Percentiles rank a stretch among this genome's conserved stretches.
phyloP scores from a whole-genome alignment of 139 green algal genomes.

The Zygnema circumcarinatum region DNA sequence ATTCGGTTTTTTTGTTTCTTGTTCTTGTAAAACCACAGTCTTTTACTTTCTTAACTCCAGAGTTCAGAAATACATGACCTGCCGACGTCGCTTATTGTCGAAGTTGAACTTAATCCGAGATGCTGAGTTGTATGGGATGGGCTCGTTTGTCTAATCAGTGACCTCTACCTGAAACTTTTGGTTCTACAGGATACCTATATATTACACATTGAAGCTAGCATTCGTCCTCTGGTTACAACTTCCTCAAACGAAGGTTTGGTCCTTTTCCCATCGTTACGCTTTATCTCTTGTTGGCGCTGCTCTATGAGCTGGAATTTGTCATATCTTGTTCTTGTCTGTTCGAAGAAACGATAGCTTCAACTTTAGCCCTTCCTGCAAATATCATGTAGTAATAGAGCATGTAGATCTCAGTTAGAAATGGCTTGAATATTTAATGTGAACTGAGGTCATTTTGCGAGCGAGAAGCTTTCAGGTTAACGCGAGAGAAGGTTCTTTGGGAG shows the following conservation, averaged over 20 bases:
- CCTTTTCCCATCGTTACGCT: background rate
- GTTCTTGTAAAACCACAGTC: background rate
- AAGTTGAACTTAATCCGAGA: too few species aligned
- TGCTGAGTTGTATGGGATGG: too few species aligned
- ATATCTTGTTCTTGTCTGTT: background rate
- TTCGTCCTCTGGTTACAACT: slow-evolving; percentile 63
- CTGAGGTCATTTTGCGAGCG: too few species aligned
- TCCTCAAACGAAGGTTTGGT: slow-evolving; percentile 52
- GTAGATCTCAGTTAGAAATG: background rate
- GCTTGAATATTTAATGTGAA: background rate
- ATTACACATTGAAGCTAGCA: slow-evolving; percentile 59
- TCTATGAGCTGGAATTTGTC: background rate
- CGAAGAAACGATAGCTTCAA: too few species aligned
- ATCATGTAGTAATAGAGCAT: too few species aligned
- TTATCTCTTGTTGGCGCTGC: background rate
- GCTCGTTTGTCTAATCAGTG: too few species aligned
- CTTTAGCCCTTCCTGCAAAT: too few species aligned
- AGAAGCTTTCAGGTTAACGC: too few species aligned
- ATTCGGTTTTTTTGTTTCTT: too few species aligned
- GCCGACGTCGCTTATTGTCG: too few species aligned
- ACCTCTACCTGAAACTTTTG: too few species aligned
- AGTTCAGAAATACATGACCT: background rate
- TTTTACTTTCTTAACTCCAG: background rate
- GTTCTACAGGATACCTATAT: slow-evolving; percentile 48
- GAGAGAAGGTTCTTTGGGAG: too few species aligned